Evolutionary conservation across 2,329 filamentous ascomycete species (phyloP).

Genomic region (Trichoderma sp.): DNA sequence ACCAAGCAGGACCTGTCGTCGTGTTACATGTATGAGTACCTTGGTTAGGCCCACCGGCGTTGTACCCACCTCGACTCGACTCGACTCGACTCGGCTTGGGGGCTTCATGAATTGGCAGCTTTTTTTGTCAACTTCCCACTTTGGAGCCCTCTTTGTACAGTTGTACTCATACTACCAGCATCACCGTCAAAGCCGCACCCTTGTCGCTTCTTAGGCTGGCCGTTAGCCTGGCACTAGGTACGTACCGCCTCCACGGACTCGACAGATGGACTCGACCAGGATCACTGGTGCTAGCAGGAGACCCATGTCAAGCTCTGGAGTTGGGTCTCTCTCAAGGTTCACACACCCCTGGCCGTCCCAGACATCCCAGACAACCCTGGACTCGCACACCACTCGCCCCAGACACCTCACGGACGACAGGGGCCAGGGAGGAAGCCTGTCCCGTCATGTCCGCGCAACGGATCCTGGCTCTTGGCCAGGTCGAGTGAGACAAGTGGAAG

Average conservation of each 20-base stretch:
- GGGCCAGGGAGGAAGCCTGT: constrained; percentile 19
- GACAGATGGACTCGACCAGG: constrained; percentile 1
- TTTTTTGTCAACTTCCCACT: constrained; percentile 10
- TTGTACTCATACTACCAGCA: background rate
- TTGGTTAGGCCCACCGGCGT: background rate
- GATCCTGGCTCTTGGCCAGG: constrained; percentile 28
- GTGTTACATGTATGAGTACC: background rate
- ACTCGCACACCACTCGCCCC: constrained; percentile 19
- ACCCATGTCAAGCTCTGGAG: background rate
- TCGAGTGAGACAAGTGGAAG: constrained; percentile 48
- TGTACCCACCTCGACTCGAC: background rate
- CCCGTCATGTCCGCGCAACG: constrained; percentile 23
- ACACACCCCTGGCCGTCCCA: constrained; percentile 12
- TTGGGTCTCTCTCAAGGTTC: constrained; percentile 16
- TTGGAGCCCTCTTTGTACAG: background rate
- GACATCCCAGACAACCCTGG: background rate
- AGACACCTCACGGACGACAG: constrained; percentile 22
- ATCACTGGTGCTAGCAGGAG: background rate
- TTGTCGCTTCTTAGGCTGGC: background rate
- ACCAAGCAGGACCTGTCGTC: background rate
- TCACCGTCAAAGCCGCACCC: constrained; percentile 1
- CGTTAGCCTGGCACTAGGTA: constrained; percentile 14
- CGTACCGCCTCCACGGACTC: constrained; percentile 19
- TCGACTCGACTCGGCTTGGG: background rate
- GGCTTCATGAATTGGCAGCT: background rate